Conservation (phyloP, 2,329 filamentous ascomycete species). For the Arthrinium puccinioides region DNA sequence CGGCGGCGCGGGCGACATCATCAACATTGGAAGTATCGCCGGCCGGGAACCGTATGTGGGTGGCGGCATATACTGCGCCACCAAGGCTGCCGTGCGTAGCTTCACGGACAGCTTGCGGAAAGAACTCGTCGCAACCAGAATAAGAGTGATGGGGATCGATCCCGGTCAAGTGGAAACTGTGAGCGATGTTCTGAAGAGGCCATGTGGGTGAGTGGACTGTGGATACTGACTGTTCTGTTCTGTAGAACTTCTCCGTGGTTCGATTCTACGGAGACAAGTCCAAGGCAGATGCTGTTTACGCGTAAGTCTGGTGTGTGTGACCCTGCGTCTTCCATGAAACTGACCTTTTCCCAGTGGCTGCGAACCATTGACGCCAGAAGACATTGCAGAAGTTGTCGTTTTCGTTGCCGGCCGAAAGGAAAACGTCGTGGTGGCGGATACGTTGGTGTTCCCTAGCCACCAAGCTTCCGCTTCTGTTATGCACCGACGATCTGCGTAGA, state of each 20-base stretch:
- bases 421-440: conserved; percentile 76
- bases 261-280: conserved; percentile 68
- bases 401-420: conserved; percentile 70
- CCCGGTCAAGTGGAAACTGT: conserved; percentile 71
- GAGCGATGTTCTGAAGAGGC: no score
- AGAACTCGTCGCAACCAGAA: conserved; percentile 62
- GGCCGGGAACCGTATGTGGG: conserved; percentile 64
- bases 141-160: conserved; percentile 68
- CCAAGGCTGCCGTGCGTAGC: conserved; percentile 66
- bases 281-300: conserved; percentile 67
- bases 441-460: conserved; percentile 68
- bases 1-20: conserved; percentile 81
- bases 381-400: conserved; percentile 72
- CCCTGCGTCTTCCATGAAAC: no score
- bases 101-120: conserved; percentile 67
- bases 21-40: conserved; percentile 66
- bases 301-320: no score
- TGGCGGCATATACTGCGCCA: conserved; percentile 72
- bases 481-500: conserved; percentile 17
- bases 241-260: conserved; percentile 64
- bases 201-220: neutral
- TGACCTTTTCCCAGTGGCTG: conserved; percentile 19
- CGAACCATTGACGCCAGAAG: conserved; percentile 68
- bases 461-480: conserved; percentile 41
- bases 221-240: neutral